Evolutionary conservation across 108 stramenopile species (phyloP), one percentile per base, ranked within the genome.

Genomic region (Nitzschia sp.): DNA sequence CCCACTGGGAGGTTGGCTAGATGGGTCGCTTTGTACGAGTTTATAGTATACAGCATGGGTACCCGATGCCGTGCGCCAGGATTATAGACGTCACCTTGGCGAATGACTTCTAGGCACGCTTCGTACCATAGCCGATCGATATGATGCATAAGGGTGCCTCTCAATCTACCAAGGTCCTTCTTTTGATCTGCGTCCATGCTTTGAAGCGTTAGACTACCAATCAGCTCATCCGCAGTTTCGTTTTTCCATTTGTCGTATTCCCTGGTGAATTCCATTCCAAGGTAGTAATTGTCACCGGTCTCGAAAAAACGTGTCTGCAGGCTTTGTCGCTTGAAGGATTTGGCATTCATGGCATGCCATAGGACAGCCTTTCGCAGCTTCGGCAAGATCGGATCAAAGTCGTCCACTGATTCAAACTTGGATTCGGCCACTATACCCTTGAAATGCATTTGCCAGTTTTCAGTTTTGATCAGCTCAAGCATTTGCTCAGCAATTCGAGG

Each of bases 91-190:
- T 63, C 68, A 26, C 66, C 68, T 22, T 36, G 26, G 16, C 68
- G 56, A 11, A 79, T 69, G 0, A 65, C 63, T 58, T 79, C 78
- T 15, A 79, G 69, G 21, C 53, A 54, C 27, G 73, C 60, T 50
- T 73, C 66, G 48, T 53, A 79, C 78, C 78, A 79, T 3, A 79
- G 68, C 11, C 59, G 45, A 65, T 79, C 78, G n/a, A 79, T 73
- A 44, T 73, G 47, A 28, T 74, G 78, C 30, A 44, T 63, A 38
- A 77, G 44, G 21, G 29, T 47, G 3, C 50, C 53, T 45, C 52
- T 47, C 17, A 77, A 31, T 60, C 33, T 36, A 13, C 32, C 57
- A 38, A 69, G 32, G 31, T 11, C 44, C 34, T 44, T 36, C 27
- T 23, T 56, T 9, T 45, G 15, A 3, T 69, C 60, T 19, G 9